These are phyloP conservation scores for Geotrichum australiense DNA, from an alignment of 1,139 yeast genomes.

Conservation along the genomic window DNA sequence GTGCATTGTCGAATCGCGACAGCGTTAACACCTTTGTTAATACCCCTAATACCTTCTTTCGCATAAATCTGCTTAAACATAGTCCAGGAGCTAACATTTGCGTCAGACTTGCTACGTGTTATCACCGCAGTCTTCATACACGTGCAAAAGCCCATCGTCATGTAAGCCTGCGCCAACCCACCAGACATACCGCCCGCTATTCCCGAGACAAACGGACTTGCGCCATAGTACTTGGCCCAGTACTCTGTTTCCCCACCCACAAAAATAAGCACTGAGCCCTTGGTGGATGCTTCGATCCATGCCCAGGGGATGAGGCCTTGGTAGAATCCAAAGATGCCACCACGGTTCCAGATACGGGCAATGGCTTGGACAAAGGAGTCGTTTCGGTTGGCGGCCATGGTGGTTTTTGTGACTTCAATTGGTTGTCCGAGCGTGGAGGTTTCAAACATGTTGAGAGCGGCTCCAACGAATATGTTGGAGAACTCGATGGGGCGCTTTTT, in stretches of 20 bases:
- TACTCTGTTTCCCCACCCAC: constrained; percentile 91
- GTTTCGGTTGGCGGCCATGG: constrained; percentile 94
- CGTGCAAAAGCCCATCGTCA: constrained; percentile 96
- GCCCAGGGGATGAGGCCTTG: constrained; percentile 99
- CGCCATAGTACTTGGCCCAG: constrained; percentile 53
- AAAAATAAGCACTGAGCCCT: constrained; percentile 93
- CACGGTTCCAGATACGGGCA: constrained; percentile 80
- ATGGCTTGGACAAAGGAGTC: constrained; percentile 65
- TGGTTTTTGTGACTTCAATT: constrained; percentile 90
- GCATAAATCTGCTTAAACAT: constrained; percentile 79
- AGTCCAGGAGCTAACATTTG: constrained; percentile 57
- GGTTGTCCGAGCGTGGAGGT: constrained; percentile 96
- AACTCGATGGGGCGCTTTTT: constrained; percentile 84
- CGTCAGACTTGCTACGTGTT: constrained; percentile 78
- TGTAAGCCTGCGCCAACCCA: constrained; percentile 92
- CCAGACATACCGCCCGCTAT: constrained; percentile 93
- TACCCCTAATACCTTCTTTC: constrained; percentile 86
- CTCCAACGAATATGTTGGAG: constrained; percentile 87
- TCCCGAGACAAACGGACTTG: constrained; percentile 71
- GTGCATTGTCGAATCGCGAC: constrained; percentile 98
- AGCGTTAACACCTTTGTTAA: constrained; percentile 98
- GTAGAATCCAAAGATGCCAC: constrained; percentile 85
- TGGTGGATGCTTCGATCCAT: constrained; percentile 97
- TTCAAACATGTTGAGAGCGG: constrained; percentile 86
- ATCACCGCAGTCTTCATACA: constrained; percentile 98